These are phyloP conservation scores for Cutaneotrichosporon sp. DNA, from an alignment of 1,284 basidiomycete genomes.

Conservation along the genomic window DNA sequence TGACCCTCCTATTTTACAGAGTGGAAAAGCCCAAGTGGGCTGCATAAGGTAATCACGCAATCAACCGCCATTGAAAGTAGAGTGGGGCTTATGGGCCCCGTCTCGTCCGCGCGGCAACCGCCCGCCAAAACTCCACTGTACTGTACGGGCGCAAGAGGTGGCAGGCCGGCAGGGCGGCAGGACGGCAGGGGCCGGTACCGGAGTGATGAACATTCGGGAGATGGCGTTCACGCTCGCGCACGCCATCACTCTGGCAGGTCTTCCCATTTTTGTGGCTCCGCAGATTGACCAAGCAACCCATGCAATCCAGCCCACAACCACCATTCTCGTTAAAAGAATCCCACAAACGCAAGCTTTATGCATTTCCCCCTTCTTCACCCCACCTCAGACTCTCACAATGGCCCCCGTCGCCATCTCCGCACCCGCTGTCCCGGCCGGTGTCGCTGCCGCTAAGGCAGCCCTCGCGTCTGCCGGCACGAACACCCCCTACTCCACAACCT, in stretches of 20 bases:
- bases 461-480: slow-evolving; percentile 28
- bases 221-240: not conserved
- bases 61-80: slow-evolving; percentile 4
- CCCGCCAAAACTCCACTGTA: too few species aligned
- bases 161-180: not conserved
- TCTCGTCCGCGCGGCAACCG: too few species aligned
- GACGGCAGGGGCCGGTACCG: not conserved
- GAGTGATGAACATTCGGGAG: not conserved
- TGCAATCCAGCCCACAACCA: too few species aligned
- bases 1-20: too few species aligned
- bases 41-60: slow-evolving; percentile 1
- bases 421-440: slow-evolving; percentile 1
- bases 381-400: slow-evolving; percentile 6
- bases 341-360: not conserved
- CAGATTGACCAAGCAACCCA: too few species aligned
- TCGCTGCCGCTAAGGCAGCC: slow-evolving; percentile 10
- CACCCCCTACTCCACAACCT: slow-evolving; percentile 38
- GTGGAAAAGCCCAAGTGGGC: too few species aligned
- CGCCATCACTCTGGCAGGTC: not conserved
- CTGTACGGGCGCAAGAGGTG: too few species aligned
- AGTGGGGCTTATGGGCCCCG: too few species aligned
- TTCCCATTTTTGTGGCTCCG: too few species aligned
- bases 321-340: not conserved
- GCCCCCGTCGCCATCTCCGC: slow-evolving; percentile 13
- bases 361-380: not conserved